These are phyloP conservation scores for Penicillium ochrochloron DNA, from an alignment of 495 filamentous ascomycete genomes.

Conservation along the genomic window DNA sequence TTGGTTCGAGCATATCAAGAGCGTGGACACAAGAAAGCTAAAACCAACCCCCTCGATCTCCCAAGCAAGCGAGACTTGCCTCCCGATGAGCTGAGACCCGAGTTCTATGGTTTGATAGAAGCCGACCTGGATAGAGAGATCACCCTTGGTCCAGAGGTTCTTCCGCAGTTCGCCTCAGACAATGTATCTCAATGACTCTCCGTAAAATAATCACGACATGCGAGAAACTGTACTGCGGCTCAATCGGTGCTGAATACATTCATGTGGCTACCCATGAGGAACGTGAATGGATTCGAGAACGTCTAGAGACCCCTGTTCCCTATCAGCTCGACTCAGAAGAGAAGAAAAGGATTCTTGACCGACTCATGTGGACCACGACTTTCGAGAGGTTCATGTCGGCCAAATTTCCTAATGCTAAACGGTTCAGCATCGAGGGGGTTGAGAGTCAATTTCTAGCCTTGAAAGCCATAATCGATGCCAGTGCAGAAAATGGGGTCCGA, in stretches of 20 bases:
- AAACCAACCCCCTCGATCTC: conserved; percentile 6
- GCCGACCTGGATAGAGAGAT: conserved; percentile 4
- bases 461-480: conserved; percentile 3
- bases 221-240: background rate
- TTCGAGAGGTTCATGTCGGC: conserved; percentile 1
- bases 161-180: conserved; percentile 61
- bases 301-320: background rate
- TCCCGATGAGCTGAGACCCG: background rate
- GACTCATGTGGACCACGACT: conserved; percentile 3
- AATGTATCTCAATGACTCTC: background rate
- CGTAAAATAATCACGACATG: background rate
- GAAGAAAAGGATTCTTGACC: conserved; percentile 3
- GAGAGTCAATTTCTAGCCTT: background rate
- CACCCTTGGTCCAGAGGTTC: background rate
- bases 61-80: background rate
- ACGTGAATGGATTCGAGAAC: conserved; percentile 2
- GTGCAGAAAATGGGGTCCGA: conserved; percentile 1
- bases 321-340: background rate
- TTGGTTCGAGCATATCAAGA: conserved; percentile 10
- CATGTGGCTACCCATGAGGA: conserved; percentile 3
- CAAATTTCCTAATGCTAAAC: conserved; percentile 7
- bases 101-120: conserved; percentile 8
- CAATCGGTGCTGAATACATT: conserved; percentile 2
- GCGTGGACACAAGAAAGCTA: background rate
- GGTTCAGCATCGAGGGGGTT: conserved; percentile 2